Conservation (phyloP, 1,284 basidiomycete genomes). For the Cystobasidiaceae sp. region DNA sequence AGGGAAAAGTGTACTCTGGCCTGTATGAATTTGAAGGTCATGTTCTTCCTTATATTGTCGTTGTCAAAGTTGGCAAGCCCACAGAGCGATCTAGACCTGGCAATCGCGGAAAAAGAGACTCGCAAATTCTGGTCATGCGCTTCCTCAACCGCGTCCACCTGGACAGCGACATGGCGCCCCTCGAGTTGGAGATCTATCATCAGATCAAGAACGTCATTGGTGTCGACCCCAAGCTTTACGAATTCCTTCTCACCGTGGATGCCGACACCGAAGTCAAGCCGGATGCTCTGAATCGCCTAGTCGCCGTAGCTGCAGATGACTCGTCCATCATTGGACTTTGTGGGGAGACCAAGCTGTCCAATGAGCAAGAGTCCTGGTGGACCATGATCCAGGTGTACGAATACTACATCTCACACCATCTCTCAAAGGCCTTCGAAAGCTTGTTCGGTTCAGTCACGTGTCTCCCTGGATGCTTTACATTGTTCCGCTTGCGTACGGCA, state of each 20-base stretch:
- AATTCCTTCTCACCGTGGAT: constrained; percentile 84
- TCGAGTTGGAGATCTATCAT: constrained; percentile 96
- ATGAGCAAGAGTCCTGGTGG: constrained; percentile 89
- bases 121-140: constrained; percentile 92
- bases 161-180: constrained; percentile 89
- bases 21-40: constrained; percentile 89
- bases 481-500: constrained; percentile 86
- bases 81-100: constrained; percentile 87
- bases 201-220: constrained; percentile 99
- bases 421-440: constrained; percentile 95
- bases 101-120: constrained; percentile 78
- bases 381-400: constrained; percentile 83
- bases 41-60: constrained; percentile 89
- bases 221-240: constrained; percentile 96
- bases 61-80: constrained; percentile 96
- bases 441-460: constrained; percentile 96
- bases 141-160: constrained; percentile 99
- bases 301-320: constrained; percentile 81
- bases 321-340: constrained; percentile 92
- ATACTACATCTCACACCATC: constrained; percentile 83
- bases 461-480: constrained; percentile 81
- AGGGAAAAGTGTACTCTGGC: constrained; percentile 94
- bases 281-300: constrained; percentile 82
- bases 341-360: constrained; percentile 88
- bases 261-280: constrained; percentile 87